These are phyloP conservation scores for Neofusicoccum sp. DNA, from an alignment of 2,329 filamentous ascomycete species.

Conservation along the genomic window DNA sequence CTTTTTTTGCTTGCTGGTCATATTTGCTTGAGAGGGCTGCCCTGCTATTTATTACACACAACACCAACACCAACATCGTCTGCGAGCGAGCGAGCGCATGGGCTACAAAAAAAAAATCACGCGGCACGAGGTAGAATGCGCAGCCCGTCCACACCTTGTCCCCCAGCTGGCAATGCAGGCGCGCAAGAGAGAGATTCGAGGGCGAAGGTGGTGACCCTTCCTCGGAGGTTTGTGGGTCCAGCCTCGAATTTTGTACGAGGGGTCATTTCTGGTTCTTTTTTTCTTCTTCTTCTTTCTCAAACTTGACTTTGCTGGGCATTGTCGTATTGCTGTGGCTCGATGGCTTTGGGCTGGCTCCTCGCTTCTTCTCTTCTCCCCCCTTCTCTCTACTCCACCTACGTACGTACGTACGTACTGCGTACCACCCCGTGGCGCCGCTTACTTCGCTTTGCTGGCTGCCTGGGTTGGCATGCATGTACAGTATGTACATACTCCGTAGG, in stretches of 20 bases:
- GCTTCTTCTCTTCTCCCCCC: neutral
- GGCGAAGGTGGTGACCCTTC: neutral
- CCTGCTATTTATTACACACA: neutral
- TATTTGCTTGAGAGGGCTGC: neutral
- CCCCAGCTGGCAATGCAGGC: neutral
- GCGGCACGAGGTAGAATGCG: slow-evolving; percentile 6
- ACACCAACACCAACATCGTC: neutral
- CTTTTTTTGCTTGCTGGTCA: slow-evolving; percentile 5
- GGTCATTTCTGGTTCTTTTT: neutral
- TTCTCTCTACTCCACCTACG: neutral
- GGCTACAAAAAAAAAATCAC: slow-evolving; percentile 13
- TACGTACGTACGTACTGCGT: neutral
- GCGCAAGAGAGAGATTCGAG: neutral
- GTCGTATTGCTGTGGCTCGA: neutral
- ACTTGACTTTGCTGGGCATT: neutral
- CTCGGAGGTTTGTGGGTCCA: neutral
- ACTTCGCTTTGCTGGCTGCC: slow-evolving; percentile 3
- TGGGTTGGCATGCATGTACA: neutral
- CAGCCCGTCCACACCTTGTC: neutral
- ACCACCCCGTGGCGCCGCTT: neutral
- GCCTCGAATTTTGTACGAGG: neutral
- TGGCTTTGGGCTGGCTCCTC: neutral
- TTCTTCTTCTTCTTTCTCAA: neutral
- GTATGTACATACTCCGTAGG: no score
- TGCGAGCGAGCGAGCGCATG: neutral